Base-by-base conservation (phyloP, 2,329 filamentous ascomycete genomes). In the Aspergillus pseudoterreus region DNA sequence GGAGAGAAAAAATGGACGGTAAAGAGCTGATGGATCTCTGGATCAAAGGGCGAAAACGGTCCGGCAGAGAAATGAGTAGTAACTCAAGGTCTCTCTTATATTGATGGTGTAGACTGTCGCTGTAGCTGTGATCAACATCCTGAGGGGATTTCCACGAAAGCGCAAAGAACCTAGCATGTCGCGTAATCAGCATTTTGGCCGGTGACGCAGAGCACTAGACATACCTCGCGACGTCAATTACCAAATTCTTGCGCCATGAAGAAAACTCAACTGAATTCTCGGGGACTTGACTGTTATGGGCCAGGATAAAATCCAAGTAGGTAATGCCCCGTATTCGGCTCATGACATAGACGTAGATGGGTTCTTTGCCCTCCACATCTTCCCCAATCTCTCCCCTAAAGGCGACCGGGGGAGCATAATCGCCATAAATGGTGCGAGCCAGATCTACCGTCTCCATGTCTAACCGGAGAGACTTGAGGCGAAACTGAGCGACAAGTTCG, bases 401-500 rank as follows among this genome's bases (percentile, higher is more conserved):
- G 6, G 55, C 53, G 4, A 68, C 51, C 3, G 57, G 51, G 4
- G 68, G 66, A 17, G 47, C 61, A 21, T 71, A 56, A 5, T 54
- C 45, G n/a, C 65, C 65, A 56, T 73, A 69, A 17, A 73, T 64
- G 10, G 51, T 50, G 45, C 53, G 50, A 19, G 64, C 69, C 2
- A 72, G 59, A 15, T 57, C 51, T 35, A 38, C 46, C 53, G 56
- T 67, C 19, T 73, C 64, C 33, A 62, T 60, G 17, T 62, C 63
- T n/a, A 74, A 59, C 30, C 60, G 52, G 3, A 71, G 58, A 3
- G 66, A 71, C 55, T 62, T 61, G 10, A 74, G 66, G 44, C 69
- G 70, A 56, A 71, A 74, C 57, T 75, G 70, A 35, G 66, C 66
- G 32, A 74, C 66, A 43, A 59, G 67, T 58, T 71, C 66, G 17